Base-by-base conservation (phyloP, 495 filamentous ascomycete species). In the Collariella sp. region DNA sequence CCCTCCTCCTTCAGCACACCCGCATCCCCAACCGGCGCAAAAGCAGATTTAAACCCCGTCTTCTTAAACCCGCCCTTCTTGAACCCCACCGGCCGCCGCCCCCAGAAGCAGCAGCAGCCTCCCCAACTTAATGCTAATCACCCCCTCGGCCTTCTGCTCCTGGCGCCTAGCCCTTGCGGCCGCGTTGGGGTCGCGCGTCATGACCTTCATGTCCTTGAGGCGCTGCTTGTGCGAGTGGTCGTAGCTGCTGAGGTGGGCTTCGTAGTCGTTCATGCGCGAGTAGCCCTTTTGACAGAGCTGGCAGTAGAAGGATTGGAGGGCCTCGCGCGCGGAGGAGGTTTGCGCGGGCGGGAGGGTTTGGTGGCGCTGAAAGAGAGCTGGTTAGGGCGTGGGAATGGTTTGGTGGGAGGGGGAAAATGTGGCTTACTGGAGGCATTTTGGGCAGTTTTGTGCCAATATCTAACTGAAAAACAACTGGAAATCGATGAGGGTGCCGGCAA, bases 271-370 rank as follows among this genome's bases (percentile, higher is more conserved):
- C 76, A 83, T 82, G 50, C 83, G 83, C 13, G 72, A 73, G 69
- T 87, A 87, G 57, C 83, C 82, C 70, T 87, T 84, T 38, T 75
- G 71, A 63, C 84, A 87, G 52, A 87, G 71, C 39, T 83, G 76
- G 72, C 85, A 98, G 70, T 87, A 89, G 73, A 98, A 96, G 24
- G 88, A 81, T 59, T 86, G 87, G n/a, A 86, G 76, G 5, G 91
- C 91, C 62, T 89, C 88, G 34, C 88, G 83, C 1, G 91, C 91
- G 34, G 85, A 88, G 56, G 90, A 84, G 3, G 91, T 96, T 72
- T 91, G 70, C 40, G 75, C 74, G 47, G 75, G 76, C 33, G 72
- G 79, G 23, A 76, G 76, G 49, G 72, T 79, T 67, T 71, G 76
- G 62, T 71, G 67, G 52, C 73, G 62, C 72, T 76, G 64, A 38